A percentile compares a stretch with the other conserved stretches of the same genome.
Evolutionary conservation across 106 monocot species (phyloP).

Genomic region (Acorus gramineus): DNA sequence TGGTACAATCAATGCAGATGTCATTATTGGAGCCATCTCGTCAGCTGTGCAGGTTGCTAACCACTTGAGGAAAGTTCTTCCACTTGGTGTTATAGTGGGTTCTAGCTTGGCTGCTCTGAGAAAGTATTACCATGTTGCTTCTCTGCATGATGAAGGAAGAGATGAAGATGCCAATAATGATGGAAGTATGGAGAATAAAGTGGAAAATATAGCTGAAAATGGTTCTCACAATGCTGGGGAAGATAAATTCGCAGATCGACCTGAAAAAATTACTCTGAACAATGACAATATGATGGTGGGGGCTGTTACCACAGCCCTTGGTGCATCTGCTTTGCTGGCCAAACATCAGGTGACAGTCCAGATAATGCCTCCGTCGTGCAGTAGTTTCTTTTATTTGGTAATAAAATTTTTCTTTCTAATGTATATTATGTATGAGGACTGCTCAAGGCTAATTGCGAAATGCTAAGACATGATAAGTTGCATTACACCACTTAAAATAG

Average conservation of each 20-base stretch:
- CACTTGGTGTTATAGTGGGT: slow-evolving; percentile 77
- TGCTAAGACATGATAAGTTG: too few relatives aligned
- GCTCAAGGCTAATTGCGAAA: too few relatives aligned
- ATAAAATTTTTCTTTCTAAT: too few relatives aligned
- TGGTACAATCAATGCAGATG: slow-evolving; percentile 41
- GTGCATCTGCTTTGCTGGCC: slow-evolving; percentile 68
- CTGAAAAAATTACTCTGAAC: slow-evolving; percentile 9
- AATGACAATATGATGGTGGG: slow-evolving; percentile 45
- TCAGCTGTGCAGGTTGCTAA: slow-evolving; percentile 37
- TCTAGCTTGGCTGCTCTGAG: slow-evolving; percentile 57
- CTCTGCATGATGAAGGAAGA: slow-evolving; percentile 25
- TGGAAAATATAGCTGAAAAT: slow-evolving; percentile 9
- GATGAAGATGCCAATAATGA: slow-evolving; percentile 3
- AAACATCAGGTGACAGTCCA: slow-evolving; percentile 40
- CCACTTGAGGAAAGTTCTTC: slow-evolving; percentile 59
- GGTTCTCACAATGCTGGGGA: slow-evolving; percentile 4
- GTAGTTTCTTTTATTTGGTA: too few relatives aligned
- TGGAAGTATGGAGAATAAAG: slow-evolving; percentile 15
- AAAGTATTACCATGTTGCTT: slow-evolving; percentile 56
- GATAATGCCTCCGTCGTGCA: background rate
- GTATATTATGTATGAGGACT: too few relatives aligned
- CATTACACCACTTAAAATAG: too few relatives aligned
- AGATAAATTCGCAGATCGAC: slow-evolving; percentile 10
- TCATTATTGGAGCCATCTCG: slow-evolving; percentile 37
- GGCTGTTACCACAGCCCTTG: slow-evolving; percentile 67